These are phyloP conservation scores for Hansenula sp. DNA, from an alignment of 1,139 yeast genomes.

Conservation along the genomic window DNA sequence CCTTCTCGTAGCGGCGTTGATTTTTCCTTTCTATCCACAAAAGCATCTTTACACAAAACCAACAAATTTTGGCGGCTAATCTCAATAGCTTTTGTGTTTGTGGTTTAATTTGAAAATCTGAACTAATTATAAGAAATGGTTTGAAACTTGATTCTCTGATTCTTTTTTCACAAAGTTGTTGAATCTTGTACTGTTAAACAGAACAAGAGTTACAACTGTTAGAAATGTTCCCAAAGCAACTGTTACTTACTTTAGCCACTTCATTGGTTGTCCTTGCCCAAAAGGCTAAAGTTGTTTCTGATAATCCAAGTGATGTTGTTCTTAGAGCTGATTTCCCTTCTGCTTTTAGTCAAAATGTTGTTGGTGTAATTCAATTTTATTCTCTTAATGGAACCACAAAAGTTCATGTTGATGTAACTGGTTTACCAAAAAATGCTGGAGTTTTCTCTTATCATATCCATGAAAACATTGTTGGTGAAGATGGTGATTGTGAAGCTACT, in stretches of 20 bases:
- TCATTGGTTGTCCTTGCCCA: conserved; percentile 8
- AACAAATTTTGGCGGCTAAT: too few species aligned
- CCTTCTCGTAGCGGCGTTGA: too few species aligned
- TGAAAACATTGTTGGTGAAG: conserved; percentile 38
- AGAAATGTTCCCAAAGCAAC: conserved; percentile 6
- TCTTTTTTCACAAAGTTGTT: too few species aligned
- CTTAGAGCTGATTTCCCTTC: conserved; percentile 57
- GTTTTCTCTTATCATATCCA: conserved; percentile 60
- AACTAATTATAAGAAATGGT: too few species aligned
- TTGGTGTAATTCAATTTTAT: conserved; percentile 49
- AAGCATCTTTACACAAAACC: too few species aligned
- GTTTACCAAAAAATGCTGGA: conserved; percentile 53
- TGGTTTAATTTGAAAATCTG: too few species aligned
- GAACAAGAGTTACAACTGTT: too few species aligned
- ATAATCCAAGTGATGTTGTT: conserved; percentile 42
- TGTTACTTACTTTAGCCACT: conserved; percentile 8
- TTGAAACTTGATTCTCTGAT: too few species aligned
- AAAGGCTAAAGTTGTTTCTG: conserved; percentile 35
- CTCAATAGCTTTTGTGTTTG: too few species aligned
- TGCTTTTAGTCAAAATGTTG: conserved; percentile 35
- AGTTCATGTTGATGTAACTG: conserved; percentile 57
- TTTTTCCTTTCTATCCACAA: too few species aligned
- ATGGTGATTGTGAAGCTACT: conserved; percentile 44
- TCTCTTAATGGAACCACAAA: conserved; percentile 44
- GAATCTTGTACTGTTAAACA: too few species aligned